Percentiles rank a stretch among this genome's conserved stretches.
phyloP scores from a whole-genome alignment of 768 basidiomycete species.

The Trametes elegans region DNA sequence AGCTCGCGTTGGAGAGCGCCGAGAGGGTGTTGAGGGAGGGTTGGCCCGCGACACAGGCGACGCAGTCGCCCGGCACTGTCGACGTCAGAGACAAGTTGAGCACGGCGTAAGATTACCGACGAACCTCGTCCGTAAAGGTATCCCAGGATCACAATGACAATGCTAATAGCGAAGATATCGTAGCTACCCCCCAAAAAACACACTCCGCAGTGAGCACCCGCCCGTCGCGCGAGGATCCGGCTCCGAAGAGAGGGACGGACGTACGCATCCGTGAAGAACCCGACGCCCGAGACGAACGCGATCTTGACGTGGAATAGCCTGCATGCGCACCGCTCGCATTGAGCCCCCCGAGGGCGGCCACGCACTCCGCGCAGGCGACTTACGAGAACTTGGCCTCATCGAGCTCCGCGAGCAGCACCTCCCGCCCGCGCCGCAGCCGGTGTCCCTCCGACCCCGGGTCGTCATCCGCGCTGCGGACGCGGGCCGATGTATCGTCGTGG shows the following conservation, averaged over 20 bases:
- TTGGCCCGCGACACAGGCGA: conserved; percentile 51
- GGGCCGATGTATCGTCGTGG: too few relatives aligned
- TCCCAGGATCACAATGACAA: conserved; percentile 45
- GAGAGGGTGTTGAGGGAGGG: conserved; percentile 22
- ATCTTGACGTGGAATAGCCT: conserved; percentile 53
- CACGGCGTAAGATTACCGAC: conserved; percentile 11
- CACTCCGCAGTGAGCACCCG: too few relatives aligned
- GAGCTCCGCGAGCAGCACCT: conserved; percentile 47
- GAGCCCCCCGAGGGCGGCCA: background rate
- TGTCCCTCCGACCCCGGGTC: too few relatives aligned
- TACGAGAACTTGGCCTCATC: conserved; percentile 50
- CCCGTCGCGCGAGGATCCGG: background rate
- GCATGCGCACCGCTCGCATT: too few relatives aligned
- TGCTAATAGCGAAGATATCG: conserved; percentile 44
- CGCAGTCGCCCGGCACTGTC: background rate
- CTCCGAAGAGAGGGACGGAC: background rate
- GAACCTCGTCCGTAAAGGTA: conserved; percentile 36
- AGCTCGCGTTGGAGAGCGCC: background rate
- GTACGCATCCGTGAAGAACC: conserved; percentile 33
- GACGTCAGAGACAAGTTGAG: conserved; percentile 11
- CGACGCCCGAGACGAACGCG: conserved; percentile 34
- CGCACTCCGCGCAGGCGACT: conserved; percentile 17
- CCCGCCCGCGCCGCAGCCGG: too few relatives aligned
- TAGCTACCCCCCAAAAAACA: conserved; percentile 21
- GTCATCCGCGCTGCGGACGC: too few relatives aligned